Percentiles rank a stretch among this genome's conserved stretches.
Conservation (phyloP, 306 rosid species). For the Purshia tridentata region DNA sequence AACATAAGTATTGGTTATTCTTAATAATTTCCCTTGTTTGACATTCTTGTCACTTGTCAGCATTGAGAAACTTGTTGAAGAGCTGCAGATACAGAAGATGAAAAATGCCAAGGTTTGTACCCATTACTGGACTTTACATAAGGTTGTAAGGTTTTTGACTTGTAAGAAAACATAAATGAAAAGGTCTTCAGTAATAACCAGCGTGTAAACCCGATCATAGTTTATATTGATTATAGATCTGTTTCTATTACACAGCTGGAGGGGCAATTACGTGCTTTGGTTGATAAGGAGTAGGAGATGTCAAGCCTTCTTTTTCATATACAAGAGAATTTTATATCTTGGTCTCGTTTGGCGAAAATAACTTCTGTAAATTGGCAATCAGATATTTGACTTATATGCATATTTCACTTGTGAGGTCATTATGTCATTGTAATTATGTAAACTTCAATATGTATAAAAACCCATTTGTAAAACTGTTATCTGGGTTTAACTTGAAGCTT, state of each 20-base stretch:
- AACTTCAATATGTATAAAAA: no score
- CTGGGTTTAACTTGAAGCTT: no score
- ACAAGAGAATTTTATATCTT: neutral
- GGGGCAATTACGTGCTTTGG: conserved; percentile 16
- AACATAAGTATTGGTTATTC: no score
- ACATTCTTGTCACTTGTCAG: neutral
- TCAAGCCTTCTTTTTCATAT: neutral
- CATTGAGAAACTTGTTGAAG: conserved; percentile 19
- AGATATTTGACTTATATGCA: no score
- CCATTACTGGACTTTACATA: neutral
- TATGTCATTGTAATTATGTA: no score
- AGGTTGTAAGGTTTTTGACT: neutral
- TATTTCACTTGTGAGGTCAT: no score
- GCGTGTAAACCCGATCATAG: neutral
- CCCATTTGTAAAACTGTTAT: no score
- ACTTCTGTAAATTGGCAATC: no score
- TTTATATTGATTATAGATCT: conserved; percentile 5
- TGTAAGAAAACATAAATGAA: neutral
- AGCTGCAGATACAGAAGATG: conserved; percentile 21
- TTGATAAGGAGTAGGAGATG: conserved; percentile 15
- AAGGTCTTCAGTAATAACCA: neutral
- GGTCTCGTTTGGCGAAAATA: neutral
- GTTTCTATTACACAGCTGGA: conserved; percentile 24
- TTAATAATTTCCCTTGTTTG: neutral
- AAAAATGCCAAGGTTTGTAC: conserved; percentile 27